Percentiles rank a stretch among this genome's conserved stretches.
Evolutionary conservation across 257 asterid species (phyloP).

Genomic region (Cinchona pubescens): DNA sequence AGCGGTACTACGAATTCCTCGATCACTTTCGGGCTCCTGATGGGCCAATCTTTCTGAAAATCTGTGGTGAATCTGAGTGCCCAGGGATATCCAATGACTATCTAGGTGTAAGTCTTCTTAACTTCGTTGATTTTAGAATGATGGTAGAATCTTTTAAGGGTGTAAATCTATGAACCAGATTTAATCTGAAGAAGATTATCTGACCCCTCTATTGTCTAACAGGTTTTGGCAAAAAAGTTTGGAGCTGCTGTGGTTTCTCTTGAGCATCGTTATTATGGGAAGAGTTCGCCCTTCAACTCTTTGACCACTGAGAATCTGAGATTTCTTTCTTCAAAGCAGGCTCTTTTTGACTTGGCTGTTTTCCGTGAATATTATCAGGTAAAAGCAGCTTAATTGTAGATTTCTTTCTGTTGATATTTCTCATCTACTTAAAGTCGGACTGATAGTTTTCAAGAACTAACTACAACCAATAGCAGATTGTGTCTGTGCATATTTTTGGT

Average conservation of each 20-base stretch:
- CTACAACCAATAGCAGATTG: no score
- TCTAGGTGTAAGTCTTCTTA: slow-evolving; percentile 60
- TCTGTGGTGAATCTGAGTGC: slow-evolving; percentile 92
- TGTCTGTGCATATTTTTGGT: no score
- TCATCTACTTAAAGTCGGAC: no score
- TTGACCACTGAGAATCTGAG: slow-evolving; percentile 67
- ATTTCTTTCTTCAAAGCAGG: slow-evolving; percentile 93
- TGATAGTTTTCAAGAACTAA: no score
- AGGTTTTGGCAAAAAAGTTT: slow-evolving; percentile 93
- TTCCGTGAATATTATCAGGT: slow-evolving; percentile 94
- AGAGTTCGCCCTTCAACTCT: slow-evolving; percentile 77
- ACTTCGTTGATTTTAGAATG: no score
- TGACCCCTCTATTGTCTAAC: slow-evolving; percentile 23
- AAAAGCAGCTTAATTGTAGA: no score
- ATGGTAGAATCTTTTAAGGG: no score
- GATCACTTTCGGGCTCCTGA: slow-evolving; percentile 67
- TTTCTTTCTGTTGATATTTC: no score
- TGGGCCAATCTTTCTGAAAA: slow-evolving; percentile 84
- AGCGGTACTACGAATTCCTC: slow-evolving; percentile 84
- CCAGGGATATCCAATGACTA: slow-evolving; percentile 81
- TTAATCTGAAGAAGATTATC: no score
- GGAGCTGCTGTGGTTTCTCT: slow-evolving; percentile 89
- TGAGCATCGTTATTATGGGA: slow-evolving; percentile 96
- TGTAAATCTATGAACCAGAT: no score
- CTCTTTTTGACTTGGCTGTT: slow-evolving; percentile 88